Conservation (phyloP, 345 rosid genomes). For the Punica granatum region DNA sequence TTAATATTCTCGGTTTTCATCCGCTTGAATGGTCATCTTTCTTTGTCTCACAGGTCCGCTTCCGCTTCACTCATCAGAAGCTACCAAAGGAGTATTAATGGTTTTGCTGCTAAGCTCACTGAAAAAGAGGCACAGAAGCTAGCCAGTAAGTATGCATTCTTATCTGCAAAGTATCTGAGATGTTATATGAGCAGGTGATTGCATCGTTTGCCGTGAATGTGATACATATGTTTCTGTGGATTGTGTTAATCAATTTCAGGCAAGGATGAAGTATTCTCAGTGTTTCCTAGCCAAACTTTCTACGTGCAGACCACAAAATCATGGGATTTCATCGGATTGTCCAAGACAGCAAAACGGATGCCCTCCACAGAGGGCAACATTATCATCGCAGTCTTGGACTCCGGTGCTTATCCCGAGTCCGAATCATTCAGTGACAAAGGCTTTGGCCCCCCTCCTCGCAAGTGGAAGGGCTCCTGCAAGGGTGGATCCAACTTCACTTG, state of each 20-base stretch:
- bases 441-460: conserved; percentile 10
- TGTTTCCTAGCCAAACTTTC: conserved; percentile 30
- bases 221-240: too few relatives aligned
- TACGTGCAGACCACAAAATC: conserved; percentile 43
- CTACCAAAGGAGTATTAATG: too few relatives aligned
- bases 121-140: too few relatives aligned
- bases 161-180: too few relatives aligned
- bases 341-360: conserved; percentile 3
- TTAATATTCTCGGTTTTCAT: too few relatives aligned
- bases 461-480: conserved; percentile 18
- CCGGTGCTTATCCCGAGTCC: conserved; percentile 15
- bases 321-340: conserved; percentile 51
- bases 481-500: conserved; percentile 16
- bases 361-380: conserved; percentile 6
- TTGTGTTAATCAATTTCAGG: neutral
- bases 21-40: too few relatives aligned
- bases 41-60: too few relatives aligned
- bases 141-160: too few relatives aligned
- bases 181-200: too few relatives aligned
- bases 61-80: too few relatives aligned
- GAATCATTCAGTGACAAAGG: conserved; percentile 11
- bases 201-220: too few relatives aligned
- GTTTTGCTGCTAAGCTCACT: too few relatives aligned
- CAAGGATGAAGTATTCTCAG: conserved; percentile 32
- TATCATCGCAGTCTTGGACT: conserved; percentile 18